These are phyloP conservation scores for Septoria petroselini DNA, from an alignment of 2,329 filamentous ascomycete species.

Conservation along the genomic window DNA sequence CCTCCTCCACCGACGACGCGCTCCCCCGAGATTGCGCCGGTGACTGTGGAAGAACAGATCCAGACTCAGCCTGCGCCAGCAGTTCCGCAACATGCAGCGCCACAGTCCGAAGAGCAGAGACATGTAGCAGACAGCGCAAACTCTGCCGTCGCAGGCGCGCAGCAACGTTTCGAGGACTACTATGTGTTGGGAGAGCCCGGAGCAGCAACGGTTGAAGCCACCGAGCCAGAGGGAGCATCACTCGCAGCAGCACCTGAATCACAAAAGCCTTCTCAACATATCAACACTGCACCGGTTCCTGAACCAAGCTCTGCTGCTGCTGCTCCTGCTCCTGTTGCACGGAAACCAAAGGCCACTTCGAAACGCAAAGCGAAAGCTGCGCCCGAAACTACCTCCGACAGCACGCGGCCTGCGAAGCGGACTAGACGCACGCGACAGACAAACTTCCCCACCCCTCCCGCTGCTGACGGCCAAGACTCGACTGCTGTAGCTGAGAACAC, in stretches of 20 bases:
- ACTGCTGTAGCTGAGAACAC: constrained; percentile 17
- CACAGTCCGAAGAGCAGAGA: background rate
- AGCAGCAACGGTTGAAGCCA: background rate
- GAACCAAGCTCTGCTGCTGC: constrained; percentile 8
- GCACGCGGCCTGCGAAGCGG: constrained; percentile 17
- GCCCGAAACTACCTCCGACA: constrained; percentile 5
- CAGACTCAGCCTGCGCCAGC: background rate
- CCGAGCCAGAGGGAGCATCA: background rate
- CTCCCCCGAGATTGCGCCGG: background rate
- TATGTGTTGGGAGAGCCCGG: constrained; percentile 2
- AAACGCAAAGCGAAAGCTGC: constrained; percentile 15
- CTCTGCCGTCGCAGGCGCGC: constrained; percentile 2
- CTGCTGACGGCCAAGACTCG: background rate
- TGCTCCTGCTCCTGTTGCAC: background rate
- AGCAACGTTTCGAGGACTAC: constrained; percentile 9
- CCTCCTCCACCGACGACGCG: constrained; percentile 2
- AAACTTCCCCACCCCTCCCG: background rate
- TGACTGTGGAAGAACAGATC: background rate
- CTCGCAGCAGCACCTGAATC: background rate
- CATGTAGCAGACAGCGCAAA: background rate
- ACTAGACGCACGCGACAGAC: constrained; percentile 1
- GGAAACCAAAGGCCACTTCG: background rate
- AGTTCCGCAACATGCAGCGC: background rate
- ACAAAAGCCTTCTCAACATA: constrained; percentile 1
- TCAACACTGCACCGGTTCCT: constrained; percentile 2